A percentile compares a stretch with the other conserved stretches of the same genome.
Evolutionary conservation across 345 rosid species (phyloP).

Genomic region (Citrus australasica): DNA sequence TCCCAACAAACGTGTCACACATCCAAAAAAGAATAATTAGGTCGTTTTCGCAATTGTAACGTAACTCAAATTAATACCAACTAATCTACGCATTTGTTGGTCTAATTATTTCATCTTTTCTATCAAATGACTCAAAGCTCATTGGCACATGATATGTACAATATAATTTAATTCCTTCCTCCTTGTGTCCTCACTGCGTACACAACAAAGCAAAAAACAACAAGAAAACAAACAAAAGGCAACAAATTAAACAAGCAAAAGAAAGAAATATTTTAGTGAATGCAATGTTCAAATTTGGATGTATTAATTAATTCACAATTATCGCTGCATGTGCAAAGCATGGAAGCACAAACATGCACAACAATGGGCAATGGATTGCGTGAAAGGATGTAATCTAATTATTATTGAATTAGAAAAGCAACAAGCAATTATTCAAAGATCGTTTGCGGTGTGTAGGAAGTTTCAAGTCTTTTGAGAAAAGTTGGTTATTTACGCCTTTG

Average conservation of each 20-base stretch:
- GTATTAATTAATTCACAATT: no score
- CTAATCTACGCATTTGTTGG: accelerated
- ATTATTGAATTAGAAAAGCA: background rate
- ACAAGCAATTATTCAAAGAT: background rate
- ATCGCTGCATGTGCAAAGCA: background rate
- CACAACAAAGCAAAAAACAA: background rate
- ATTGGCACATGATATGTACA: background rate
- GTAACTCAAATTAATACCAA: accelerated
- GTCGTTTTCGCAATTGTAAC: background rate
- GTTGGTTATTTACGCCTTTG: background rate
- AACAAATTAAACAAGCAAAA: background rate
- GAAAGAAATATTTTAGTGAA: background rate
- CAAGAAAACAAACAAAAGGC: background rate
- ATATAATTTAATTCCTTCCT: background rate
- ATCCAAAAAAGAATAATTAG: no score
- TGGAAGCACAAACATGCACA: background rate
- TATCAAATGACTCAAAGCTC: background rate
- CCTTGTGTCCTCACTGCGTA: background rate
- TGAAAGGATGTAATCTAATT: background rate
- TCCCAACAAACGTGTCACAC: no score
- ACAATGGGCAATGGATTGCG: background rate
- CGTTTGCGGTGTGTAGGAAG: background rate
- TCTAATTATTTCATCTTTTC: background rate
- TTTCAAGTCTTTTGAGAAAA: background rate
- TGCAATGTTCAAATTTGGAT: background rate